phyloP scores from a whole-genome alignment of 345 rosid species.

The Aurinia saxatilis region DNA sequence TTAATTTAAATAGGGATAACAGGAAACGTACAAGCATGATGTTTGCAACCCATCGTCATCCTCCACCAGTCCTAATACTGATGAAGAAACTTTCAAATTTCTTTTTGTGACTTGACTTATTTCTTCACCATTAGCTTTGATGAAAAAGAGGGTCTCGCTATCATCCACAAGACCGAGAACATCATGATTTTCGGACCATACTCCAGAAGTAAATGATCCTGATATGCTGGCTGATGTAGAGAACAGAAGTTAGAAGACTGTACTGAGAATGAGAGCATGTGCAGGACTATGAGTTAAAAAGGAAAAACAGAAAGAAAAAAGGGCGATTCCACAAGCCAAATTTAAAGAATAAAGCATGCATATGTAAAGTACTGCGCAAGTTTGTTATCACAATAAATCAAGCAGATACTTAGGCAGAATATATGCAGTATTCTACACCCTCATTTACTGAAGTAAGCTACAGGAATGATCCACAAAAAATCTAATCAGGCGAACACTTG shows the following conservation, averaged over 20 bases:
- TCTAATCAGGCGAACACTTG: neutral
- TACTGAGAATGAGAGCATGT: neutral
- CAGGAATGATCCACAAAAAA: neutral
- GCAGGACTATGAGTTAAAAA: too few relatives aligned
- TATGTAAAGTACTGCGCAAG: neutral
- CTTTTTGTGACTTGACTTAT: constrained; percentile 49
- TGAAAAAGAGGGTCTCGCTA: constrained; percentile 54
- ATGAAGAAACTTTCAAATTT: constrained; percentile 52
- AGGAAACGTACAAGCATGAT: constrained; percentile 61
- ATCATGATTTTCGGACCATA: constrained; percentile 82
- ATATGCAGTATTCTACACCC: neutral
- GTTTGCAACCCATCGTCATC: constrained; percentile 36
- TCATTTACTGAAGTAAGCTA: neutral
- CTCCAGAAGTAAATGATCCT: constrained; percentile 55
- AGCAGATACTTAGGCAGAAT: constrained; percentile 2
- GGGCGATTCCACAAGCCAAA: too few relatives aligned
- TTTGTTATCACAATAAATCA: neutral
- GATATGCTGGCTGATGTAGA: constrained; percentile 41
- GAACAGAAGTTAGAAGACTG: constrained; percentile 25
- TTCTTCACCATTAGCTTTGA: constrained; percentile 82
- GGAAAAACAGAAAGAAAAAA: too few relatives aligned
- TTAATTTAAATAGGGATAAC: constrained; percentile 3
- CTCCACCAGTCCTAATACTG: constrained; percentile 60
- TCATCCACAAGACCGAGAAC: constrained; percentile 74
- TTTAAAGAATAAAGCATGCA: neutral